A percentile compares a stretch with the other conserved stretches of the same genome.
These are phyloP conservation scores for Vaccinium macrocarpon DNA, from an alignment of 148 eudicot species.

Conservation along the genomic window DNA sequence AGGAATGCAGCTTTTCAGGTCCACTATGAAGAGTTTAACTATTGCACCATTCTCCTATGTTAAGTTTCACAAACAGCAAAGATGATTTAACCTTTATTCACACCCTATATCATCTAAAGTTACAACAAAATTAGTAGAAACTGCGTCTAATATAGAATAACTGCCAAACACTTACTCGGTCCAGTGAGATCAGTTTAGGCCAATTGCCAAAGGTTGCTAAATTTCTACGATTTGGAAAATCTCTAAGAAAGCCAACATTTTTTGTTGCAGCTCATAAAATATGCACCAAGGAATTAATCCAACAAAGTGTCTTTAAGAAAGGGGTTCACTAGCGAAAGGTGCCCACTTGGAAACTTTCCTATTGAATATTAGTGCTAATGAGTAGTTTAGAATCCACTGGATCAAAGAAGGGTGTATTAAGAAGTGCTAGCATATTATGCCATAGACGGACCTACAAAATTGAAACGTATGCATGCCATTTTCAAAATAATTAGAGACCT, in stretches of 20 bases:
- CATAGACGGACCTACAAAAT: neutral
- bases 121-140: neutral
- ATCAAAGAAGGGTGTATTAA: neutral
- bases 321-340: neutral
- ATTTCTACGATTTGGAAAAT: slow-evolving; percentile 2
- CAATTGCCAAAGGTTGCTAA: neutral
- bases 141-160: neutral
- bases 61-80: neutral
- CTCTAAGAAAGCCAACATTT: neutral
- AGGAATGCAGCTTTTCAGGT: neutral
- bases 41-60: neutral
- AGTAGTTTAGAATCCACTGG: neutral
- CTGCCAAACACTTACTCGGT: neutral
- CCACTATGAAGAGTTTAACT: neutral
- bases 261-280: neutral
- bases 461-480: neutral
- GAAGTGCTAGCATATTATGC: neutral
- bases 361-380: neutral
- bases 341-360: neutral
- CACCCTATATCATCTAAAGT: neutral
- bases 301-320: neutral
- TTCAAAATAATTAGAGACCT: neutral
- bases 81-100: neutral
- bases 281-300: neutral
- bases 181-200: neutral